A percentile compares a stretch with the other conserved stretches of the same genome.
Evolutionary conservation across 352 stramenopile genomes (phyloP).

Genomic region (Phytophthora lateralis): DNA sequence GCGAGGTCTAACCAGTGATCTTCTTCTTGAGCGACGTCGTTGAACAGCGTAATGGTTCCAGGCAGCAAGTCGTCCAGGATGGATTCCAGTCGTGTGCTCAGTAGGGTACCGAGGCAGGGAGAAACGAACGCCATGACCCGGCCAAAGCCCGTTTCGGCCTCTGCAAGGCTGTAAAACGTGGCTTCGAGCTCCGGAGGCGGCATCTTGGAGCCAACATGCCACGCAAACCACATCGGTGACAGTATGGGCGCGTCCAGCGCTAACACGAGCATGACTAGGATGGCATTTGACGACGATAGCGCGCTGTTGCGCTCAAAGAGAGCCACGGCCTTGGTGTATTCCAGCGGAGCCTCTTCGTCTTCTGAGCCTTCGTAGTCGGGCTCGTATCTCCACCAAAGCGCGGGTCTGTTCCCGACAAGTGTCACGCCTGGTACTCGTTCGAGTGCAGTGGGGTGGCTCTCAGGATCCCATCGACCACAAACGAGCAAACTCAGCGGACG

Average conservation of each 20-base stretch:
- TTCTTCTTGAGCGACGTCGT: conserved; percentile 35
- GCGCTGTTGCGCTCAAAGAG: conserved; percentile 56
- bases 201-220: conserved; percentile 58
- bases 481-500: conserved; percentile 62
- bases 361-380: conserved; percentile 38
- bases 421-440: conserved; percentile 50
- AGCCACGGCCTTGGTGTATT: conserved; percentile 58
- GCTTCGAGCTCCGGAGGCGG: conserved; percentile 40
- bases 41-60: conserved; percentile 58
- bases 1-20: conserved; percentile 41
- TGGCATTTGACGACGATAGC: conserved; percentile 62
- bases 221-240: conserved; percentile 68
- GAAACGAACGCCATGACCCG: conserved; percentile 31
- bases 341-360: conserved; percentile 8
- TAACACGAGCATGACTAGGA: conserved; percentile 65
- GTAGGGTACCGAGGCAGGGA: conserved; percentile 34
- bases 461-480: conserved; percentile 52
- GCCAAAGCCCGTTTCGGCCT: conserved; percentile 14
- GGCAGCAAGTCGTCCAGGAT: conserved; percentile 57
- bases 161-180: conserved; percentile 16
- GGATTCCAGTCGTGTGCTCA: conserved; percentile 44
- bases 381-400: conserved; percentile 64
- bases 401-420: conserved; percentile 37
- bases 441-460: conserved; percentile 28
- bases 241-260: conserved; percentile 67